phyloP scores from a whole-genome alignment of 495 filamentous ascomycete genomes.

The Podospora anserina region DNA sequence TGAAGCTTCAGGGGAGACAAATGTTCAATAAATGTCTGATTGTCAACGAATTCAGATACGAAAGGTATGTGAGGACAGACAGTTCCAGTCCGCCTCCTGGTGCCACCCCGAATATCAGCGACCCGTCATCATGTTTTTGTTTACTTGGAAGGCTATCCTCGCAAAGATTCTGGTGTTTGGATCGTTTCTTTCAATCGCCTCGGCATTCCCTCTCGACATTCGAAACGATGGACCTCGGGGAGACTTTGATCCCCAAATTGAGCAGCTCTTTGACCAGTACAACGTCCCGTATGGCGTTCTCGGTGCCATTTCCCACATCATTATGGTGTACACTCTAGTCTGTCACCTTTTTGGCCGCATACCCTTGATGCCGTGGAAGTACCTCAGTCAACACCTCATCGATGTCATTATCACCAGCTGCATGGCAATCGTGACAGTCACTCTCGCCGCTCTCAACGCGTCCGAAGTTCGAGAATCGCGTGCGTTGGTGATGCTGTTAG shows the following conservation, averaged over 20 bases:
- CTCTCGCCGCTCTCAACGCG: not conserved
- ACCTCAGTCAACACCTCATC: not conserved
- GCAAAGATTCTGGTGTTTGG: not conserved
- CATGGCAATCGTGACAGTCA: not conserved
- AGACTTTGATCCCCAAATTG: not conserved
- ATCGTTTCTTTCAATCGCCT: not conserved
- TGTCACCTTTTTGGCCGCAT: not conserved
- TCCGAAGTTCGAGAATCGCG: not conserved
- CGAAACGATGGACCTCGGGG: not conserved
- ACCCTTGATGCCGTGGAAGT: not conserved
- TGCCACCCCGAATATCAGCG: not conserved
- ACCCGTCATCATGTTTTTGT: not conserved
- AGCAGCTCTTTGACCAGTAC: not conserved
- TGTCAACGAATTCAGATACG: not conserved
- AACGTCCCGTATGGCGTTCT: not conserved
- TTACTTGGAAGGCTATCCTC: not conserved
- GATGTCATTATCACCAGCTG: not conserved
- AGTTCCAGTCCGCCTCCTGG: not conserved
- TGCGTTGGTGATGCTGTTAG: not conserved
- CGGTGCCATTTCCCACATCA: not conserved
- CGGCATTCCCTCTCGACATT: not conserved
- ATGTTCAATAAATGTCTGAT: not conserved
- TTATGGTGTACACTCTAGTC: not conserved
- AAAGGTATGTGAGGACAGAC: too few relatives aligned
- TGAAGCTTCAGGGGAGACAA: not conserved